These are phyloP conservation scores for Malus orientalis DNA, from an alignment of 306 rosid species.

Conservation along the genomic window DNA sequence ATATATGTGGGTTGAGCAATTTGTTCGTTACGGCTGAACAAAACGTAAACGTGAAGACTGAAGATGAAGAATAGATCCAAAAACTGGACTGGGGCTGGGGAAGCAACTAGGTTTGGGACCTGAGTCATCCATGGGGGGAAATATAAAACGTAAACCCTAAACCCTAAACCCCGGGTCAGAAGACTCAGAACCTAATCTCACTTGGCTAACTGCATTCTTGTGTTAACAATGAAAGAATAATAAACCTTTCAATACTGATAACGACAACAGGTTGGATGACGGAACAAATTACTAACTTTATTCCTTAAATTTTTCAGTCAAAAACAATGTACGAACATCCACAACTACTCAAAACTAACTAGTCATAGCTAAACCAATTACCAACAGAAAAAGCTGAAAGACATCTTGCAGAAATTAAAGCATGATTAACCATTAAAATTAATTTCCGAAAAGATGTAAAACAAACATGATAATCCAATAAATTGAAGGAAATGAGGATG, in stretches of 20 bases:
- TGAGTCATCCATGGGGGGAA: background rate
- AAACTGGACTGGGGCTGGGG: background rate
- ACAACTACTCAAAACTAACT: background rate
- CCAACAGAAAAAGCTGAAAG: background rate
- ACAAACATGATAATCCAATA: too few species aligned
- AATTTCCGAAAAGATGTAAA: too few species aligned
- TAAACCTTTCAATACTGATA: background rate
- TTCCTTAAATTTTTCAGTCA: background rate
- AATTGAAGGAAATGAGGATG: too few species aligned
- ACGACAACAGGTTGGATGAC: too few species aligned
- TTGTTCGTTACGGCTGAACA: background rate
- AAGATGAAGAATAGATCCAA: too few species aligned
- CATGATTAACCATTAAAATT: too few species aligned
- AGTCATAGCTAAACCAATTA: too few species aligned
- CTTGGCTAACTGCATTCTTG: background rate
- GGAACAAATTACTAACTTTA: too few species aligned
- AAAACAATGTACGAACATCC: background rate
- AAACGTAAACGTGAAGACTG: too few species aligned
- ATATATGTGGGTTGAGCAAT: background rate
- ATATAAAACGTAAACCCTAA: background rate
- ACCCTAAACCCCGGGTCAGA: background rate
- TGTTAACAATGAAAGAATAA: background rate
- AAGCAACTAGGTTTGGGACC: background rate
- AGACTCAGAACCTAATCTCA: background rate
- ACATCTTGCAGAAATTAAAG: too few species aligned